Evolutionary conservation across 495 filamentous ascomycete species (phyloP).

Genomic region (Podospora sp.): DNA sequence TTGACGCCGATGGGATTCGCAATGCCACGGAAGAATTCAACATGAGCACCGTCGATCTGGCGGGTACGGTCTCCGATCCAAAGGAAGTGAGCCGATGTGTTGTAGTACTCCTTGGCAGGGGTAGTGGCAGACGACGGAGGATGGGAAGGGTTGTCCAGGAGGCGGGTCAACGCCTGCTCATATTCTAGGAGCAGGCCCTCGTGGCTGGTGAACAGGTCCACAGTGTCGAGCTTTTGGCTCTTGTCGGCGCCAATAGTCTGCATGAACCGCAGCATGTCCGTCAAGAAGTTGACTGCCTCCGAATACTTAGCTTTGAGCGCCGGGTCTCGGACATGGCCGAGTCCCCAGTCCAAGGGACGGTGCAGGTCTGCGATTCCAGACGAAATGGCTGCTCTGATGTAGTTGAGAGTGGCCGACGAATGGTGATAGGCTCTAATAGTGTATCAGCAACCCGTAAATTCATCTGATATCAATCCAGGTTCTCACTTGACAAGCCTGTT

Average conservation of each 20-base stretch:
- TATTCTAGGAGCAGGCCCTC: constrained; percentile 95
- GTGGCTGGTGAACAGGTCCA: constrained; percentile 93
- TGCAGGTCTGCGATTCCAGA: constrained; percentile 93
- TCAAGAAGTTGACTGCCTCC: constrained; percentile 78
- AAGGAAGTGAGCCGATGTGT: constrained; percentile 95
- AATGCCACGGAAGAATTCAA: constrained; percentile 96
- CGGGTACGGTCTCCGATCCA: constrained; percentile 98
- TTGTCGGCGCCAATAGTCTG: constrained; percentile 90
- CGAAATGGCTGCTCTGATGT: constrained; percentile 77
- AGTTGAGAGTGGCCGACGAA: constrained; percentile 91
- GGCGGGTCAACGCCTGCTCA: constrained; percentile 81
- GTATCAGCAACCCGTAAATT: constrained; percentile 15
- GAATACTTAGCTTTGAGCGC: constrained; percentile 82
- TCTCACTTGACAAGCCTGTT: constrained; percentile 70
- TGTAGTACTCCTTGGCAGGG: constrained; percentile 63
- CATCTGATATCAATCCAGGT: no score
- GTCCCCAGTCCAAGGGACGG: constrained; percentile 89
- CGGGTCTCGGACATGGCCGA: constrained; percentile 89
- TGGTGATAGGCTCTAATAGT: constrained; percentile 80
- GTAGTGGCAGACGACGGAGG: constrained; percentile 21
- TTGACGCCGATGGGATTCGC: constrained; percentile 96
- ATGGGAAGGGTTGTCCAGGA: constrained; percentile 64
- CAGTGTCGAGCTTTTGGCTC: constrained; percentile 80
- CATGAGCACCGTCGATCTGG: constrained; percentile 86
- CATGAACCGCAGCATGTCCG: constrained; percentile 94